Base-by-base conservation (phyloP, 371 early-diverging fungal genomes). In the Thermomucor indicae-seudaticae region DNA sequence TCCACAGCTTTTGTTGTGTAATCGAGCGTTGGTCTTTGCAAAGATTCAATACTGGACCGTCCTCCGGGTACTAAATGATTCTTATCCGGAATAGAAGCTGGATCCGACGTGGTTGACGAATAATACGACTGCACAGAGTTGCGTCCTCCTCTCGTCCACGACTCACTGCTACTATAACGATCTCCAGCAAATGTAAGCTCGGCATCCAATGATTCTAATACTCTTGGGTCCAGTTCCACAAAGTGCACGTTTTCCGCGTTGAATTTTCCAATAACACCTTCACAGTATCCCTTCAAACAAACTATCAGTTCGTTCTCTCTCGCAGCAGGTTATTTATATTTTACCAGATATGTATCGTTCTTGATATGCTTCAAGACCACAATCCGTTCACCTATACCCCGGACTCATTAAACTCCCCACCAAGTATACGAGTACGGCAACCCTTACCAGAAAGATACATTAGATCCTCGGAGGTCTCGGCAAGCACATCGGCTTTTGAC, bases 171-270 rank as follows among this genome's bases (percentile, higher is more conserved):
- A n/a, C n/a, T n/a, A 41, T n/a, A n/a, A n/a, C n/a, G n/a, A n/a
- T n/a, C n/a, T n/a, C n/a, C n/a, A n/a, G n/a, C n/a, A n/a, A n/a
- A n/a, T n/a, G n/a, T n/a, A 22, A 66, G 48, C 14, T 67, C 72
- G 17, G 71, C 64, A 46, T 75, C 75, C 6, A 76, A 44, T 2
- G 70, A 72, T 24, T 72, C 71, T 24, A 76, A 45, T 37, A 76
- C 77, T 23, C 73, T 57, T 6, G 77, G 77, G 53, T 76, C 77
- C 14, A 77, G 49, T 54, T 77, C 78, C 4, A 73, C 74, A 64
- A 81, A 81, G 41, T 79, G 77, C 20, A 81, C 82, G 44, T 66
- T 72, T 29, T 69, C 70, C 39, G 79, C 82, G 43, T 69, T 70
- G 41, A 81, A 81, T 10, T 65, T 64, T 0, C 82, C 82, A 43